Percentiles rank a stretch among this genome's conserved stretches.
Conservation (phyloP, 2,329 filamentous ascomycete species). For the Aspergillus oerlinghausenensis region DNA sequence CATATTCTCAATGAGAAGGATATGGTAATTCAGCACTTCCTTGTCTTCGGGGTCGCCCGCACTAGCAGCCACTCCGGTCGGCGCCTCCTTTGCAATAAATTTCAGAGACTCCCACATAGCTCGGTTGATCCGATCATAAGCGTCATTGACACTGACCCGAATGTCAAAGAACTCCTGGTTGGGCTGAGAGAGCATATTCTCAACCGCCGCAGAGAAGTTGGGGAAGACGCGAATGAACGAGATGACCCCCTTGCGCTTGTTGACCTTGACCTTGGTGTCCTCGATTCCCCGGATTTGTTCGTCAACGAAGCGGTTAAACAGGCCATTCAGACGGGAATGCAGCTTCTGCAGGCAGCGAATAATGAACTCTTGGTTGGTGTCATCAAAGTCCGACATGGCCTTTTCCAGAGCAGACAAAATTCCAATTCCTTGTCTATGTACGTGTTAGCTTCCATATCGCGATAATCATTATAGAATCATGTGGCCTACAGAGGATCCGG, state of each 20-base stretch:
- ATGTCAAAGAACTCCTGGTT: constrained; percentile 60
- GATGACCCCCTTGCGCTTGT: constrained; percentile 96
- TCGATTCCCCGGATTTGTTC: constrained; percentile 94
- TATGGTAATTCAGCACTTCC: constrained; percentile 94
- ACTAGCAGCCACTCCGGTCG: constrained; percentile 44
- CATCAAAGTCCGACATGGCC: constrained; percentile 72
- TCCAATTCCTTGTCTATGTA: constrained; percentile 74
- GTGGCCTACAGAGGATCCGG: constrained; percentile 72
- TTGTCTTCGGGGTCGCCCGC: constrained; percentile 79
- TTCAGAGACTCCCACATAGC: constrained; percentile 97
- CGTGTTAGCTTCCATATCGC: constrained; percentile 17
- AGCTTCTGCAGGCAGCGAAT: constrained; percentile 74
- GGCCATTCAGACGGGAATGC: constrained; percentile 66
- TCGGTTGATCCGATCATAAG: constrained; percentile 83
- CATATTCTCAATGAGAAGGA: constrained; percentile 97
- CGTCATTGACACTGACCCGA: constrained; percentile 73
- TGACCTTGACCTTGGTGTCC: constrained; percentile 98
- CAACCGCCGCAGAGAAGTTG: constrained; percentile 72
- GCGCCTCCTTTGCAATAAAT: constrained; percentile 76
- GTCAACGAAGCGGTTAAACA: constrained; percentile 86
- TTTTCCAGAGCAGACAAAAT: constrained; percentile 76
- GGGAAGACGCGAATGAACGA: constrained; percentile 93
- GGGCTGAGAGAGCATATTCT: constrained; percentile 67
- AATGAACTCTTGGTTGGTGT: constrained; percentile 90
- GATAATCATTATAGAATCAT: neutral